phyloP scores from a whole-genome alignment of 192 early-diverging fungal species.

The Dissophora ornata region DNA sequence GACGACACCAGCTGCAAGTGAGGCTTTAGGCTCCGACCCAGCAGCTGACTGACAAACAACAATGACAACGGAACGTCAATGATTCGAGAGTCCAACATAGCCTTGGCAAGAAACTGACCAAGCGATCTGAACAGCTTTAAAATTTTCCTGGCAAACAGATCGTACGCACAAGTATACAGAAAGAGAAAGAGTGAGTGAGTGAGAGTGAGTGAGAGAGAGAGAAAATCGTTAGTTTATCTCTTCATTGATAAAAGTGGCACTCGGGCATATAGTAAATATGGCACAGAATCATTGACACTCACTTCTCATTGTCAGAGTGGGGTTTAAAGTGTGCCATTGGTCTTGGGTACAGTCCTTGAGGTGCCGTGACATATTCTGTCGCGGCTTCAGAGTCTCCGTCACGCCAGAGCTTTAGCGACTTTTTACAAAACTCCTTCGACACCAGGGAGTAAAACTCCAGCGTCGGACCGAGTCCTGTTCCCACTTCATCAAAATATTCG shows the following conservation, averaged over 20 bases:
- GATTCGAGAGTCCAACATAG: conserved; percentile 85
- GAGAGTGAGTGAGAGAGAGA: too few species aligned
- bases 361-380: conserved; percentile 57
- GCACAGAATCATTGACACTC: conserved; percentile 9
- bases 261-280: too few species aligned
- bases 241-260: too few species aligned
- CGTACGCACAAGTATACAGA: too few species aligned
- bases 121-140: conserved; percentile 75
- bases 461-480: conserved; percentile 76
- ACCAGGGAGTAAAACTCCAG: conserved; percentile 89
- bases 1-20: conserved; percentile 52
- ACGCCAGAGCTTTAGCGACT: conserved; percentile 74
- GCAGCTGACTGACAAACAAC: conserved; percentile 77
- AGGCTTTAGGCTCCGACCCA: conserved; percentile 55
- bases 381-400: conserved; percentile 56
- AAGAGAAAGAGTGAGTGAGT: not conserved
- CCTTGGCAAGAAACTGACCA: conserved; percentile 91
- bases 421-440: conserved; percentile 77
- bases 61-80: conserved; percentile 86
- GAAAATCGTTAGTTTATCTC: too few species aligned
- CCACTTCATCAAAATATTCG: conserved; percentile 95
- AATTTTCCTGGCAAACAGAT: conserved; percentile 53
- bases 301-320: conserved; percentile 59
- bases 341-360: conserved; percentile 67
- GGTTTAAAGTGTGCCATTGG: conserved; percentile 29